A percentile compares a stretch with the other conserved stretches of the same genome.
These are phyloP conservation scores for Clavispora vitiphila DNA, from an alignment of 805 yeast species.

Conservation along the genomic window DNA sequence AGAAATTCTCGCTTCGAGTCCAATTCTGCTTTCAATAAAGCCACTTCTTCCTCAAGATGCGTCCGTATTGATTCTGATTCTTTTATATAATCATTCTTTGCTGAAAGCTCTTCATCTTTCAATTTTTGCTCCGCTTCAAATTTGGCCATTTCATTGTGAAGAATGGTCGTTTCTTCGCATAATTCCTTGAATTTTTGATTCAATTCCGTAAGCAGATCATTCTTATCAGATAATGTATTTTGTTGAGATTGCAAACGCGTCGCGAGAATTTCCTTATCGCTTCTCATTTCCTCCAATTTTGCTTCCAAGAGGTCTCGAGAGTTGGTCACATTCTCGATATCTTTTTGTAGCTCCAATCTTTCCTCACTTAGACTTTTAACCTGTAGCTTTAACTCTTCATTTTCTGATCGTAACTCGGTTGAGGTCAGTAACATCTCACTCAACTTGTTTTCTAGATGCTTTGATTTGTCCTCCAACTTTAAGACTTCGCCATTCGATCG, in stretches of 20 bases:
- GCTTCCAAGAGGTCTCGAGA: neutral
- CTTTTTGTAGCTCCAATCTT: neutral
- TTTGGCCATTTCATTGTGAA: slow-evolving; percentile 14
- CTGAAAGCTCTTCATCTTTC: slow-evolving; percentile 5
- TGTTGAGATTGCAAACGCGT: neutral
- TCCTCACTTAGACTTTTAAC: slow-evolving; percentile 1
- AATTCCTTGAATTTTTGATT: slow-evolving; percentile 11
- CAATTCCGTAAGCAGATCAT: slow-evolving; percentile 16
- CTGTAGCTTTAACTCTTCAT: neutral
- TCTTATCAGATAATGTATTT: slow-evolving; percentile 12
- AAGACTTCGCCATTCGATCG: neutral
- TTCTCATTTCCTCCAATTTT: neutral
- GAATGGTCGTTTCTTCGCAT: slow-evolving; percentile 12
- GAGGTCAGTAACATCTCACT: neutral
- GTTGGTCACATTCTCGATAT: neutral
- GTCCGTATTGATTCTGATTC: neutral
- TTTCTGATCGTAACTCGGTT: neutral
- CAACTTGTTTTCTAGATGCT: neutral
- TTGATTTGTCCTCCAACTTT: neutral
- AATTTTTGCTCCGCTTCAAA: slow-evolving; percentile 13
- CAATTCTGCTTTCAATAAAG: slow-evolving; percentile 3
- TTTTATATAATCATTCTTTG: neutral
- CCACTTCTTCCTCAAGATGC: slow-evolving; percentile 3
- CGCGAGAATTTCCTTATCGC: neutral
- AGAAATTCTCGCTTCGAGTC: slow-evolving; percentile 3